A percentile compares a stretch with the other conserved stretches of the same genome.
These are phyloP conservation scores for Abelmoschus esculentus DNA, from an alignment of 345 rosid genomes.

Conservation along the genomic window DNA sequence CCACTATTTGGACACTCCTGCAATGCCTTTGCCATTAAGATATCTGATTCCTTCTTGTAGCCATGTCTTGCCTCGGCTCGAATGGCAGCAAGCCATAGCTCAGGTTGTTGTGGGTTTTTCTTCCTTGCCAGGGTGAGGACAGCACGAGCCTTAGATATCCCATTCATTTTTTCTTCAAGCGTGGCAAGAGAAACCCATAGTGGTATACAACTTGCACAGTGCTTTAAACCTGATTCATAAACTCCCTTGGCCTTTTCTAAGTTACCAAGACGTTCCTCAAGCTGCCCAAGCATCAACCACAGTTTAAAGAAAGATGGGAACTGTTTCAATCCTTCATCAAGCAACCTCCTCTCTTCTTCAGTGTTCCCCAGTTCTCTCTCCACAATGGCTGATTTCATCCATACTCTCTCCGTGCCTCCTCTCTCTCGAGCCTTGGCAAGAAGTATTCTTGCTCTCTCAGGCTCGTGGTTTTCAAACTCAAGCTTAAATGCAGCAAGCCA, in stretches of 20 bases:
- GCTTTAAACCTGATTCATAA: constrained; percentile 58
- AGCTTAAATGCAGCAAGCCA: constrained; percentile 98
- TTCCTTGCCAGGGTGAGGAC: constrained; percentile 71
- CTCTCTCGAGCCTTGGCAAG: constrained; percentile 91
- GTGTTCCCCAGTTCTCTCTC: constrained; percentile 80
- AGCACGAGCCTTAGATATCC: constrained; percentile 76
- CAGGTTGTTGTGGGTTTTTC: constrained; percentile 67
- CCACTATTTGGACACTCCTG: constrained; percentile 93
- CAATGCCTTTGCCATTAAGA: constrained; percentile 84
- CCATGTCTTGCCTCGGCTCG: constrained; percentile 72
- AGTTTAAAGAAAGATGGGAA: constrained; percentile 81
- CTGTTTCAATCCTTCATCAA: constrained; percentile 70
- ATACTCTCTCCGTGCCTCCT: constrained; percentile 93
- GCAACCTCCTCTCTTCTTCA: constrained; percentile 71
- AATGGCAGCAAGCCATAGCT: constrained; percentile 93
- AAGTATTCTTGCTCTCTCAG: constrained; percentile 90
- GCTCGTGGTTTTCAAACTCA: constrained; percentile 93
- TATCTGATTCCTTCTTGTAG: constrained; percentile 70
- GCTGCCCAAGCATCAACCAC: constrained; percentile 97
- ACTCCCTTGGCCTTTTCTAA: constrained; percentile 59
- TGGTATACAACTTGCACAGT: constrained; percentile 56
- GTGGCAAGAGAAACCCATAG: constrained; percentile 77
- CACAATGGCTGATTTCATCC: constrained; percentile 97
- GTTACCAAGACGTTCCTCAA: constrained; percentile 62
- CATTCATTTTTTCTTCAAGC: constrained; percentile 71